Base-by-base conservation (phyloP, 441 rosid genomes). In the Eutrema salsugineum region DNA sequence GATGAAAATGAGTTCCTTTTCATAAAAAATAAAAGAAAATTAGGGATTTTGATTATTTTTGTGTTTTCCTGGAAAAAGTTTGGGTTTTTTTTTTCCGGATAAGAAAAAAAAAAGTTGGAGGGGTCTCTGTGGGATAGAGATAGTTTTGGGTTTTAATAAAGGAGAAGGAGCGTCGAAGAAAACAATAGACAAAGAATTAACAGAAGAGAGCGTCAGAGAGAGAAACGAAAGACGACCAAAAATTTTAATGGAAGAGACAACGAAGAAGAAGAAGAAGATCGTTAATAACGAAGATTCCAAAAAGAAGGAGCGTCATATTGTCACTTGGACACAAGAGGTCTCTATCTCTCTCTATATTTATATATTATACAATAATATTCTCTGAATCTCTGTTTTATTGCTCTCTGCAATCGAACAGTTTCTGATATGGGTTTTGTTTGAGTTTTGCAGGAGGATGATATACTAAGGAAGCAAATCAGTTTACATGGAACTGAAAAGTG, bases 231-330 rank as follows among this genome's bases (percentile, higher is more conserved):
- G 15, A 24, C 5, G 24, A 24, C 59, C 47, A 30, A 17, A 58
- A 59, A 53, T 14, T 30, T 30, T 48, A 39, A 87, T 87, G 92
- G 84, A 87, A 83, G 88, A 84, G 77, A 68, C 85, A 69, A 65
- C 44, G 71, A 63, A 55, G 68, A 72, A 60, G 73, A 87, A 78
- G 86, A 86, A 76, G 79, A 87, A 70, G 76, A 71, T 53, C 46
- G 72, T 40, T 68, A 56, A 44, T 46, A 72, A 68, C 82, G 96
- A 89, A 71, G 92, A 85, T 76, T 86, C 91, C 66, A 90, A 61
- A 86, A 94, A 87, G 92, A 94, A 94, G 89, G 99, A 94, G 79
- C 85, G 98, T 39, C 99, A 90, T 80, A 88, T 95, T 60, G 99
- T 95, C 60, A 81, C 98, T 5, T 95, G 98, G 99, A 70, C 88